Evolutionary conservation across 495 filamentous ascomycete genomes (phyloP).

Genomic region (Darksidea phi): DNA sequence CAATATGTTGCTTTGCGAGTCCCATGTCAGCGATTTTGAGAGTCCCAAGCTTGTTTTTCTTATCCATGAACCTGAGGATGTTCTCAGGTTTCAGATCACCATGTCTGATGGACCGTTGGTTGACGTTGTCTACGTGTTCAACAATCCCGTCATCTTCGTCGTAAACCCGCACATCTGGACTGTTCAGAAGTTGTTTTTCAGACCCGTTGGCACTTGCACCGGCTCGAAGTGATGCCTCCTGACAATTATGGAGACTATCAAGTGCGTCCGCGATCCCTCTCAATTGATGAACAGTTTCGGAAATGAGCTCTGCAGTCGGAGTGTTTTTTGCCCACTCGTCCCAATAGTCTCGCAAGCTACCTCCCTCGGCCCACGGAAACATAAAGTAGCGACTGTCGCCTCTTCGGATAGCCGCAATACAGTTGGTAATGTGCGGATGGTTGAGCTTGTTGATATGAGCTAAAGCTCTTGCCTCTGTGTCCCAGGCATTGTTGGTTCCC

Average conservation of each 20-base stretch:
- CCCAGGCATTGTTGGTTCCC: not conserved
- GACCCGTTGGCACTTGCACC: not conserved
- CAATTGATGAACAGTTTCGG: not conserved
- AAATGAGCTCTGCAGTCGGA: not conserved
- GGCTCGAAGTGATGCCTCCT: no score
- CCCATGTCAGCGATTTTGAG: not conserved
- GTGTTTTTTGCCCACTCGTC: not conserved
- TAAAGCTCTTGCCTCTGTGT: not conserved
- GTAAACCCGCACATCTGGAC: not conserved
- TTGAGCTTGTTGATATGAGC: not conserved
- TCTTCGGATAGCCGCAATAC: not conserved
- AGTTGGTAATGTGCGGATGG: not conserved
- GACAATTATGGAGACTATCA: not conserved
- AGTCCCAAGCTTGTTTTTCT: not conserved
- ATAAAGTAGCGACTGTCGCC: not conserved
- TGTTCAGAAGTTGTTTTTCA: not conserved
- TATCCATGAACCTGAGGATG: not conserved
- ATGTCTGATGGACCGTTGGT: not conserved
- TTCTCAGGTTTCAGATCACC: constrained; percentile 14
- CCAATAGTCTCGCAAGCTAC: not conserved
- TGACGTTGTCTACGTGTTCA: not conserved
- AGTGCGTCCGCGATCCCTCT: not conserved
- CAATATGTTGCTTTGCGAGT: not conserved
- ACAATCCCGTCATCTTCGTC: not conserved
- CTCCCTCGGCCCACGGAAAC: not conserved